Base-by-base conservation (phyloP, 2,329 filamentous ascomycete species). In the Saccharata proteae region DNA sequence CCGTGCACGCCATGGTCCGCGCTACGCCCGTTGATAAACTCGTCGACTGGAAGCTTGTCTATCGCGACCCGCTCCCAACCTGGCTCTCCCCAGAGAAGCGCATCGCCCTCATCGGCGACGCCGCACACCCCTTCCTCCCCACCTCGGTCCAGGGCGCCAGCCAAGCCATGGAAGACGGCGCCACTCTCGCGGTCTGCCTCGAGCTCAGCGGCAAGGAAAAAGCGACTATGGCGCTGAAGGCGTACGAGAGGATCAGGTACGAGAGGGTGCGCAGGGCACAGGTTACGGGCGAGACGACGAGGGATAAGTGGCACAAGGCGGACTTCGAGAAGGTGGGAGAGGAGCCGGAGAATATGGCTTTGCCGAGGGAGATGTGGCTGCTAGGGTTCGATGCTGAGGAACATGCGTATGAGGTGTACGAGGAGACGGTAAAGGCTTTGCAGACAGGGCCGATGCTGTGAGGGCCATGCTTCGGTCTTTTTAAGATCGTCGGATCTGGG, bases 41-140 rank as follows among this genome's bases (percentile, higher is more conserved):
- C 21, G 48, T 69, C 4, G 64, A 67, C 44, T 70, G 65, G 65
- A 67, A 67, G 40, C 63, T 69, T 22, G 65, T 63, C 38, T 67
- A 65, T 39, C 54, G 65, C 26, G 61, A 68, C 40, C 65, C 65
- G 4, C 51, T 65, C 18, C 56, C 61, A 0, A 61, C 56, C 0
- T 71, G 66, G 67, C 52, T 68, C 1, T 62, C 58, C 1, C 44
- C 48, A 6, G 55, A 54, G 28, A 59, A 63, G 30, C 54, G 56
- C 24, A 65, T 68, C 30, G 62, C 57, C 0, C 48, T 69, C 22
- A 46, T 69, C 2, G 67, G 67, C 1, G 66, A 69, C 43, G 61
- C 58, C 29, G 67, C 64, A 34, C 66, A 69, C 39, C 58, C 65
- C 0, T 65, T 68, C 48, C 47, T 71, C 7, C 65, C 65, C 0